Evolutionary conservation across 257 asterid species (phyloP).

Genomic region (Solanum etuberosum): DNA sequence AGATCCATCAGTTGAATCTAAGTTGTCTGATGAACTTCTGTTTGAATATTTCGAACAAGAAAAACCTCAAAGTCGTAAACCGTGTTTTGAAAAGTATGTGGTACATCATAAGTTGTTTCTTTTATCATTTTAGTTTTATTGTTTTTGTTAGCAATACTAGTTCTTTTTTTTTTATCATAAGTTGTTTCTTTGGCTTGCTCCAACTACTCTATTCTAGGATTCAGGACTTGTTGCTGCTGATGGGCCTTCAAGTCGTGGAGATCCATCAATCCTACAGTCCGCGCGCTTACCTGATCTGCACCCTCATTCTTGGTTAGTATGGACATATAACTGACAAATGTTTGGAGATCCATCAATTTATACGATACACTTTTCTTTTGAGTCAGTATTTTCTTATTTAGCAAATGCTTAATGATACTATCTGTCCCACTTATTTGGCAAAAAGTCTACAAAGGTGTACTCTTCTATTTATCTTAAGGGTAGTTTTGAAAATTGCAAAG

Average conservation of each 20-base stretch:
- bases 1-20: neutral
- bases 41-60: constrained; percentile 15
- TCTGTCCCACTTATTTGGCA: neutral
- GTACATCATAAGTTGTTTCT: neutral
- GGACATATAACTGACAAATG: neutral
- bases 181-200: neutral
- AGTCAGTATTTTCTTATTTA: neutral
- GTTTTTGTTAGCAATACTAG: neutral
- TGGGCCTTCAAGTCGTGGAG: constrained; percentile 1
- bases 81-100: constrained; percentile 13
- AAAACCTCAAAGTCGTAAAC: constrained; percentile 15
- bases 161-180: neutral
- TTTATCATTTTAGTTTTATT: neutral
- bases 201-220: constrained; percentile 2
- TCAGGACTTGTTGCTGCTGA: constrained; percentile 1
- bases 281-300: constrained; percentile 5
- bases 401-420: neutral
- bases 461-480: neutral
- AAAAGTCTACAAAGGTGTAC: neutral
- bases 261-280: constrained; percentile 8
- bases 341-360: neutral
- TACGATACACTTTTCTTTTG: neutral
- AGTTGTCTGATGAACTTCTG: constrained; percentile 12
- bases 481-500: neutral
- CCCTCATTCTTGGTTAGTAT: constrained; percentile 12